Evolutionary conservation across 768 basidiomycete genomes (phyloP).

Genomic region (Xanthoconium stramineum): DNA sequence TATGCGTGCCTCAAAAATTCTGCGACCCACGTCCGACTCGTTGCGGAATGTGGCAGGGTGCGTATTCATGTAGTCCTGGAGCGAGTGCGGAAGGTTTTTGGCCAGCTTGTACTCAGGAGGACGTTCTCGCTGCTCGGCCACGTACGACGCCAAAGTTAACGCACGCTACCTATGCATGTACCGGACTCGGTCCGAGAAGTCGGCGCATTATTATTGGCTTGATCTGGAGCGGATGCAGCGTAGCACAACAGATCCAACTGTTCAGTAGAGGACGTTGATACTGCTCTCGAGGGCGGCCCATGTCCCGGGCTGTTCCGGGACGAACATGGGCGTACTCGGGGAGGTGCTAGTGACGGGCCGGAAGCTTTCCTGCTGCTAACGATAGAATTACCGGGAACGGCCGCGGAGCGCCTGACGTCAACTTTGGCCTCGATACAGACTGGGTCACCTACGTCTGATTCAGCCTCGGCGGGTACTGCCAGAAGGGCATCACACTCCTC

Average conservation of each 20-base stretch:
- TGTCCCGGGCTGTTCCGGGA: not conserved
- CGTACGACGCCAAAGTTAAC: slow-evolving; percentile 22
- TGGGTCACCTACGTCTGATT: slow-evolving; percentile 6
- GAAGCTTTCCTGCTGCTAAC: slow-evolving; percentile 17
- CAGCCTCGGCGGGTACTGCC: not conserved
- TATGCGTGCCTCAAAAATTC: slow-evolving; percentile 65
- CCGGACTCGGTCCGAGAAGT: not conserved
- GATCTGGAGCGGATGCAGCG: not conserved
- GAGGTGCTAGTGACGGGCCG: slow-evolving; percentile 7
- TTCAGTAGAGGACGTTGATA: not conserved
- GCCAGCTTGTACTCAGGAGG: slow-evolving; percentile 31
- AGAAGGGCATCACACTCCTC: slow-evolving; percentile 20
- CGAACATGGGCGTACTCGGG: not conserved
- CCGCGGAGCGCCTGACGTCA: slow-evolving; percentile 11
- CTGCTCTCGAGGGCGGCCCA: not conserved
- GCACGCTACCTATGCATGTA: slow-evolving; percentile 2
- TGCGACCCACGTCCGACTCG: slow-evolving; percentile 43
- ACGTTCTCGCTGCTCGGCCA: slow-evolving; percentile 14
- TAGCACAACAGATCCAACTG: not conserved
- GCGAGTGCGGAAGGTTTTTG: slow-evolving; percentile 54
- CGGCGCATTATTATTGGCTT: not conserved
- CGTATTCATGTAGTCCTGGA: slow-evolving; percentile 67
- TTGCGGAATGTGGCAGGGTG: slow-evolving; percentile 39
- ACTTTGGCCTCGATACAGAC: not conserved
- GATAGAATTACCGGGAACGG: not conserved